Evolutionary conservation across 495 filamentous ascomycete species (phyloP).

Genomic region (Pseudoneurospora amorphoporcata): DNA sequence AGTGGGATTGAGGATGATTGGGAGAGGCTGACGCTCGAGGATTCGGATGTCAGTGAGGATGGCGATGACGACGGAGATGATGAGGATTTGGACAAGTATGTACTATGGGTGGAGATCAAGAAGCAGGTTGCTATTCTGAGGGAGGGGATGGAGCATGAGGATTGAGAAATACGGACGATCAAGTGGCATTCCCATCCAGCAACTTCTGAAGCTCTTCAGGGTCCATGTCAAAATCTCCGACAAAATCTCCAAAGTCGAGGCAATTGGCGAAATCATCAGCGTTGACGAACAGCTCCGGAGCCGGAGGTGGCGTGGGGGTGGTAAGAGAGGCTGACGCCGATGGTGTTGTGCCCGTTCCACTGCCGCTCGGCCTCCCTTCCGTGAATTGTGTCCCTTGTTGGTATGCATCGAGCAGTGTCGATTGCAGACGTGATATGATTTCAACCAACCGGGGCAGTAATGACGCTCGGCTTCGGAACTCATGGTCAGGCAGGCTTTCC

Average conservation of each 20-base stretch:
- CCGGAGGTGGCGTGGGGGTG: no score
- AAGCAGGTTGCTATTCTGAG: conserved; percentile 45
- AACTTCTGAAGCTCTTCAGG: no score
- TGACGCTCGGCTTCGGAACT: conserved; percentile 13
- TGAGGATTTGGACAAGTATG: conserved; percentile 32
- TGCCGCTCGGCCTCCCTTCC: background rate
- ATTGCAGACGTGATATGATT: conserved; percentile 16
- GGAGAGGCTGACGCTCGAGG: background rate
- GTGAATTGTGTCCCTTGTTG: background rate
- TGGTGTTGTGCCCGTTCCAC: background rate
- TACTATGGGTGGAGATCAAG: conserved; percentile 46
- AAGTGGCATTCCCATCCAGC: no score
- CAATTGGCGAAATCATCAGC: background rate
- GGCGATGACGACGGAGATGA: conserved; percentile 15
- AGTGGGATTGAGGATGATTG: conserved; percentile 10
- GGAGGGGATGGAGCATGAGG: conserved; percentile 40
- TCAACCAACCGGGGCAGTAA: conserved; percentile 15
- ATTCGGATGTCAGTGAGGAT: conserved; percentile 5
- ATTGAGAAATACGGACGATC: background rate
- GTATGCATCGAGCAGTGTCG: conserved; percentile 13
- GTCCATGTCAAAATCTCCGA: no score
- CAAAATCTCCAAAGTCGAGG: background rate
- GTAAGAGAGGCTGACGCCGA: no score
- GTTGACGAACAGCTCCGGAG: no score
- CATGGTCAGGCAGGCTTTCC: conserved; percentile 14